These are phyloP conservation scores for Articulospora tetracladia DNA, from an alignment of 495 filamentous ascomycete species.

Conservation along the genomic window DNA sequence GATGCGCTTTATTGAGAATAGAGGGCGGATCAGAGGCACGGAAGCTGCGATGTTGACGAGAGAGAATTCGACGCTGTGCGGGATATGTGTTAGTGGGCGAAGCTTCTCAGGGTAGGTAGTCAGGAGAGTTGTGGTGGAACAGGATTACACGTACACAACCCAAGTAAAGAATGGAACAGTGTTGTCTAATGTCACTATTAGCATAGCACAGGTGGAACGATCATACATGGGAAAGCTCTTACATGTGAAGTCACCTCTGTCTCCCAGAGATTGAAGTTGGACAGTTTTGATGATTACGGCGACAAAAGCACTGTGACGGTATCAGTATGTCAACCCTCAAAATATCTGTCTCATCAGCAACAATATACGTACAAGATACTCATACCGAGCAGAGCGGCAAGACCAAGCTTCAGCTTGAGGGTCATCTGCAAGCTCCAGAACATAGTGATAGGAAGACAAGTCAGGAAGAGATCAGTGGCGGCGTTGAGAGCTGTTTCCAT, in stretches of 20 bases:
- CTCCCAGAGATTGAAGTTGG: slow-evolving; percentile 6
- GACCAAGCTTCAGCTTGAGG: slow-evolving; percentile 9
- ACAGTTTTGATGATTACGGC: slow-evolving; percentile 14
- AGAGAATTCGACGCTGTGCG: slow-evolving; percentile 10
- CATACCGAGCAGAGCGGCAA: slow-evolving; percentile 8
- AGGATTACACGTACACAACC: not conserved
- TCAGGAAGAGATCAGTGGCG: slow-evolving; percentile 8
- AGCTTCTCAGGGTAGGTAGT: not conserved
- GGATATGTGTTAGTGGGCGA: not conserved
- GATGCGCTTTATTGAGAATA: slow-evolving; percentile 7
- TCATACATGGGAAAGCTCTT: not conserved
- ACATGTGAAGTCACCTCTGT: slow-evolving; percentile 10
- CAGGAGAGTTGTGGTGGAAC: not conserved
- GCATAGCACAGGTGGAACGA: not conserved
- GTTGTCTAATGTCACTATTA: slow-evolving; percentile 2
- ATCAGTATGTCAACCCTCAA: not conserved
- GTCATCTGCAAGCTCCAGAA: slow-evolving; percentile 13
- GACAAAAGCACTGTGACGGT: slow-evolving; percentile 2
- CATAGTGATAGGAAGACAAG: slow-evolving; percentile 5
- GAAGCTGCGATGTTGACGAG: slow-evolving; percentile 14
- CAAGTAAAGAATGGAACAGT: slow-evolving; percentile 12
- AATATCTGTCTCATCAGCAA: not conserved
- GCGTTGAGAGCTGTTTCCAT: slow-evolving; percentile 3
- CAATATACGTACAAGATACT: slow-evolving; percentile 7
- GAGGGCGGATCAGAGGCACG: slow-evolving; percentile 10